Evolutionary conservation across 192 early-diverging fungal species (phyloP).

Genomic region (Jimgerdemannia lactiflua): DNA sequence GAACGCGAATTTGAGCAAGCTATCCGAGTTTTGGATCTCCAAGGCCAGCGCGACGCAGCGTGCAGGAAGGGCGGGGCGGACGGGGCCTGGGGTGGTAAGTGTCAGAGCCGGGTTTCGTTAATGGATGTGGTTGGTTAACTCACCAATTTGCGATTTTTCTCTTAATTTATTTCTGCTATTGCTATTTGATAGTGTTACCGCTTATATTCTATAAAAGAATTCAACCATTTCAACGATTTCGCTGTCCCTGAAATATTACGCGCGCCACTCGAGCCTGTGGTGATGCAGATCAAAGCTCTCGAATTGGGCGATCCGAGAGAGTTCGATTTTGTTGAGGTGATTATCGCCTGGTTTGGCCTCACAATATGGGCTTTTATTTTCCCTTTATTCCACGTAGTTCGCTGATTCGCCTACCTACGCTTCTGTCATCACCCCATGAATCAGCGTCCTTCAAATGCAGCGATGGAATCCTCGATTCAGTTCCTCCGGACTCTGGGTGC

Average conservation of each 20-base stretch:
- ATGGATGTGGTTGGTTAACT: neutral
- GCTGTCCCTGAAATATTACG: constrained; percentile 66
- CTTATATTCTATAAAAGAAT: constrained; percentile 61
- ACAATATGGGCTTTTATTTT: neutral
- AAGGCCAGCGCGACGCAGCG: constrained; percentile 65
- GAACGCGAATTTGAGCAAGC: constrained; percentile 38
- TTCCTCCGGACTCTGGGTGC: constrained; percentile 49
- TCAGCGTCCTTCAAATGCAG: constrained; percentile 35
- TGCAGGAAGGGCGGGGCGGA: constrained; percentile 60
- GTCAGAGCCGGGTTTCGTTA: neutral
- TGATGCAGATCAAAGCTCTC: constrained; percentile 58
- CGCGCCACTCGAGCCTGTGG: constrained; percentile 54
- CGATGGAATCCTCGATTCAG: constrained; percentile 39
- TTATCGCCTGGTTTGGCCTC: neutral
- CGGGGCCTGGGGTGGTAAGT: constrained; percentile 46
- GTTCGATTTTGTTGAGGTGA: constrained; percentile 64
- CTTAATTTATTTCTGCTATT: too few species aligned
- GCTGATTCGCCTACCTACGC: too few species aligned
- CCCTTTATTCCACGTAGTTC: neutral
- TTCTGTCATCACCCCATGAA: neutral
- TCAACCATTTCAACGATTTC: constrained; percentile 55
- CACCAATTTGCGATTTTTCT: neutral
- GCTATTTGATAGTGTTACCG: constrained; percentile 47
- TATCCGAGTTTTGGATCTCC: constrained; percentile 70
- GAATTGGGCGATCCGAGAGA: constrained; percentile 55